These are phyloP conservation scores for Penicillium sp. DNA, from an alignment of 2,329 filamentous ascomycete genomes.

Conservation along the genomic window DNA sequence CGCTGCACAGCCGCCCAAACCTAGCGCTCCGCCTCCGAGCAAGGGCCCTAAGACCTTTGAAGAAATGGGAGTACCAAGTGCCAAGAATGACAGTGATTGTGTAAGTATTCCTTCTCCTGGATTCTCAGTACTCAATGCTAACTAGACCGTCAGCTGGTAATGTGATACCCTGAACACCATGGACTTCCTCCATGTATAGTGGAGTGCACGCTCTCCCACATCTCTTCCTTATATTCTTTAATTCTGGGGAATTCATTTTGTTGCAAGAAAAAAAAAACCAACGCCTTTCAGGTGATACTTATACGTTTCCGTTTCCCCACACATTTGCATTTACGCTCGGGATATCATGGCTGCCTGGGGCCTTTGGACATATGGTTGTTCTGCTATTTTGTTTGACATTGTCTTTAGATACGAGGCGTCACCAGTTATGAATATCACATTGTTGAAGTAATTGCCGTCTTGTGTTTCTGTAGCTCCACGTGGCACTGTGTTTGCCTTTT, in stretches of 20 bases:
- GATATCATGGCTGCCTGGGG: conserved; percentile 14
- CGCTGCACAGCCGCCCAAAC: conserved; percentile 28
- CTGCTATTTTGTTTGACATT: conserved; percentile 13
- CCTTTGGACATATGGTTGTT: conserved; percentile 25
- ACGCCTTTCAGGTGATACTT: conserved; percentile 15
- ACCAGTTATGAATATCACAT: conserved; percentile 6
- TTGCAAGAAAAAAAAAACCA: conserved; percentile 8
- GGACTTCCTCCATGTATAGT: conserved; percentile 15
- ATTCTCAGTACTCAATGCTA: conserved; percentile 2
- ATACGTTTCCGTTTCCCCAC: conserved; percentile 5
- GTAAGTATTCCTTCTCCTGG: conserved; percentile 54
- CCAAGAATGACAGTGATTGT: conserved; percentile 84
- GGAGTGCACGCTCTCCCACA: conserved; percentile 16
- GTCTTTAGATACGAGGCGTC: conserved; percentile 18
- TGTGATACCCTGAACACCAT: conserved; percentile 39
- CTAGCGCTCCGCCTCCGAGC: conserved; percentile 43
- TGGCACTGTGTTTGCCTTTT: not conserved
- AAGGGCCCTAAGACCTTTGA: conserved; percentile 95
- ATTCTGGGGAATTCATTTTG: conserved; percentile 7
- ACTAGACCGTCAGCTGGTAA: conserved; percentile 37
- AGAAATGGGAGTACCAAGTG: conserved; percentile 91
- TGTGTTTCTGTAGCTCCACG: not conserved
- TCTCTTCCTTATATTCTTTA: conserved; percentile 8
- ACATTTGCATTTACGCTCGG: conserved; percentile 23
- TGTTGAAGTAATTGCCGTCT: not conserved